Base-by-base conservation (phyloP, 2,329 filamentous ascomycete genomes). In the Aspergillus pseudoviridinutans region DNA sequence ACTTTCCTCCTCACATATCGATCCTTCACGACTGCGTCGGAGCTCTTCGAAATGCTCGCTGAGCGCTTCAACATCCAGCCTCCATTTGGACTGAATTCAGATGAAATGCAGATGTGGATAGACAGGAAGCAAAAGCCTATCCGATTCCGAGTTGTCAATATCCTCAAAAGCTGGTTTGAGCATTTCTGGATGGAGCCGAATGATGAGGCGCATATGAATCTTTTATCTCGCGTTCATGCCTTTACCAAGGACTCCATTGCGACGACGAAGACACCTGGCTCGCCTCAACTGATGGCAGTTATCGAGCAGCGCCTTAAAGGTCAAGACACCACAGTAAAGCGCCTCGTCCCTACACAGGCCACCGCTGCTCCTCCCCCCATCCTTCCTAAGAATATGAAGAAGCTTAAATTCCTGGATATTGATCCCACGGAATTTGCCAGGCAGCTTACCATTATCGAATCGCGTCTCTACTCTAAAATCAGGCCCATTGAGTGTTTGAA, bases 371-470 rank as follows among this genome's bases (percentile, higher is more conserved):
- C 94, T 3, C 80, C 89, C 38, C 91, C 94, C 1, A 97, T 97
- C 70, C 86, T 97, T 73, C 94, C 94, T 1, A 97, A 96, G 82
- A 97, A 97, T 74, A 96, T 99, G 92, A 97, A 94, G 84, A 99
- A 97, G 77, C 84, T 99, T 66, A 99, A 97, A 75, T 97, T 99
- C 78, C 79, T 97, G 56, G 94, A 99, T 71, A 97, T 99, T 66
- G 94, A 99, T 71, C 87, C 92, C 0, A 90, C 89, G 0, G 94
- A 99, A 71, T 97, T 99, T 75, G 94, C 94, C n/a, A 87, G 94
- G 50, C 94, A 99, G 74, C 82, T 99, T 61, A 99, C 94, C 0
- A 94, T 99, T 63, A 96, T 97, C 62, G 94, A 99, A 75, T 96
- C 92, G 2, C 89, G 89, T 60, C 82, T 97, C 1, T 99, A 97